Conservation (phyloP, 441 rosid genomes). For the Eruca vesicaria region DNA sequence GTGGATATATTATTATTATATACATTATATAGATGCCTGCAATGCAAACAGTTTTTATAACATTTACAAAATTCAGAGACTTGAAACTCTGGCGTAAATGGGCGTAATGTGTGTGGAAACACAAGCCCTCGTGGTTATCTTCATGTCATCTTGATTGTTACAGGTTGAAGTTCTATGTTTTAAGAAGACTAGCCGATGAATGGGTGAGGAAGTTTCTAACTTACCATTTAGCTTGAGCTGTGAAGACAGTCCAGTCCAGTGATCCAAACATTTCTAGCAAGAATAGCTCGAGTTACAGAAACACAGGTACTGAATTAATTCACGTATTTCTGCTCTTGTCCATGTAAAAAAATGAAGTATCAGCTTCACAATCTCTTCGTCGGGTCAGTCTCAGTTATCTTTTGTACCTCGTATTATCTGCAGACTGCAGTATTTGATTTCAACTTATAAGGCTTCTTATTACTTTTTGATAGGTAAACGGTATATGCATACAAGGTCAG, state of each 20-base stretch:
- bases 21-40: no score
- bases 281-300: not conserved
- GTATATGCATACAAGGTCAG: no score
- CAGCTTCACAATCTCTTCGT: not conserved
- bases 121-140: not conserved
- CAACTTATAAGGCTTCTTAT: not conserved
- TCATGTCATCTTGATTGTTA: not conserved
- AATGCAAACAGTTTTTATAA: no score
- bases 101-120: no score
- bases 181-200: not conserved
- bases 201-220: not conserved
- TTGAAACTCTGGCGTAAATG: not conserved
- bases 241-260: not conserved
- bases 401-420: not conserved
- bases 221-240: not conserved
- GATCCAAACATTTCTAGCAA: not conserved
- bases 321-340: not conserved
- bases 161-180: not conserved
- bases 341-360: not conserved
- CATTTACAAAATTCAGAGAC: conserved; percentile 3
- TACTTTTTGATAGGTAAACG: no score
- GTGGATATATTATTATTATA: not conserved
- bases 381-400: not conserved
- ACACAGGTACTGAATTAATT: not conserved
- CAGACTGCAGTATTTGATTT: not conserved